phyloP scores from a whole-genome alignment of 73 alveolate species.

The Breviolum minutum region DNA sequence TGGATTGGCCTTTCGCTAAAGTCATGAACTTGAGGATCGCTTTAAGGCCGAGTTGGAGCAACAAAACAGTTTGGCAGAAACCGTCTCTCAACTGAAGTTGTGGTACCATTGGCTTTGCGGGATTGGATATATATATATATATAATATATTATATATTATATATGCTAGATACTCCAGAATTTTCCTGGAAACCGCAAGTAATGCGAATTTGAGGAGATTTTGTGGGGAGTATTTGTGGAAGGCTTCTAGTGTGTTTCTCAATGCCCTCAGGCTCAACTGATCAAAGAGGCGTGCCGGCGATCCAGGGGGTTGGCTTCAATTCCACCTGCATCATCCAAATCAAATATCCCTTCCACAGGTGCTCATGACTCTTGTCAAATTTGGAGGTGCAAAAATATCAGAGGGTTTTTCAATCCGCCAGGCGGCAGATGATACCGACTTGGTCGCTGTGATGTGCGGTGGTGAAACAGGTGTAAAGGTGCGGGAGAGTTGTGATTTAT shows the following conservation, averaged over 20 bases:
- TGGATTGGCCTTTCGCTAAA: no score
- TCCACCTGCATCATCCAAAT: no score
- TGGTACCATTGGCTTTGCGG: no score
- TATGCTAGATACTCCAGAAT: no score
- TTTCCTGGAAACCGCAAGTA: no score
- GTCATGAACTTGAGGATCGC: background rate
- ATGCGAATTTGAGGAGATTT: no score
- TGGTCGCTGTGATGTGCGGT: constrained; percentile 38
- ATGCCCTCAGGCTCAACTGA: background rate
- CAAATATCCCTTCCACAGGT: no score
- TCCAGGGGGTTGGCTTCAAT: no score
- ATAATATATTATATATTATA: no score
- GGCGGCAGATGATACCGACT: constrained; percentile 4
- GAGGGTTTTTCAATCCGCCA: background rate
- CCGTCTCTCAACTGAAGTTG: background rate
- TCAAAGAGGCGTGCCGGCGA: background rate
- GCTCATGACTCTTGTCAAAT: no score
- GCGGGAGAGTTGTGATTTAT: background rate
- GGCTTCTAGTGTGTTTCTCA: background rate
- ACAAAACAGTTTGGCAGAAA: constrained; percentile 22
- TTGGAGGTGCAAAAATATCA: background rate
- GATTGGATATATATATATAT: no score
- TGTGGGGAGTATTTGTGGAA: no score
- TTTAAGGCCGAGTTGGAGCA: constrained; percentile 33
- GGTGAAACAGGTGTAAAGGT: constrained; percentile 33